Conservation (phyloP, 1,139 yeast genomes). For the Insectozyma bohioensis region DNA sequence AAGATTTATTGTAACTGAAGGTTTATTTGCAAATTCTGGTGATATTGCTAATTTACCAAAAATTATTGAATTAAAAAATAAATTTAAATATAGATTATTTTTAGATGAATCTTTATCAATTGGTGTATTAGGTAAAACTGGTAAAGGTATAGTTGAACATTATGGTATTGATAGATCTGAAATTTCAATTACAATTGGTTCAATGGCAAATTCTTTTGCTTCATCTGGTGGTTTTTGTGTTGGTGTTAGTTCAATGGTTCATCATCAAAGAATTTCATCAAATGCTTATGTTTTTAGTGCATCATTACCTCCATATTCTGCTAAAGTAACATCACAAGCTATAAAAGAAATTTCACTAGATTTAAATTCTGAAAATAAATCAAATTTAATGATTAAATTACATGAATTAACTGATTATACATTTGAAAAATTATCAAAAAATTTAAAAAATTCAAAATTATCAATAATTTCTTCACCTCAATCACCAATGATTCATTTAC, state of each 20-base stretch:
- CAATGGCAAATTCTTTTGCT: conserved; percentile 81
- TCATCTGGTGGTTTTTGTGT: conserved; percentile 95
- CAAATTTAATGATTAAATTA: conserved; percentile 28
- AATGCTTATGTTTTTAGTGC: conserved; percentile 93
- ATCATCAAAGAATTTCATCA: conserved; percentile 78
- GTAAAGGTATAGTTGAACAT: conserved; percentile 83
- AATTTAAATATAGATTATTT: conserved; percentile 80
- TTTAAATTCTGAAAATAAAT: conserved; percentile 29
- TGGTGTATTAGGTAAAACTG: conserved; percentile 82
- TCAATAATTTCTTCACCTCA: conserved; percentile 55
- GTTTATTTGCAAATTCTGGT: conserved; percentile 78
- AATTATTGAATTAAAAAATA: conserved; percentile 71
- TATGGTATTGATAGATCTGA: conserved; percentile 62
- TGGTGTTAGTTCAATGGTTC: conserved; percentile 80
- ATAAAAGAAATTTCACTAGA: conserved; percentile 38
- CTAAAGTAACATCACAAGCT: conserved; percentile 66
- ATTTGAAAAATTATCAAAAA: conserved; percentile 18
- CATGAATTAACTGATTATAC: conserved; percentile 24
- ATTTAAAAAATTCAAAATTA: conserved; percentile 28
- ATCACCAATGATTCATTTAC: conserved; percentile 70
- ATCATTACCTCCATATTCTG: conserved; percentile 89
- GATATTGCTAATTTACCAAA: conserved; percentile 73
- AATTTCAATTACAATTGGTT: conserved; percentile 83
- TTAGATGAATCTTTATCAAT: conserved; percentile 86
- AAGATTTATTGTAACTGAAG: conserved; percentile 89